Base-by-base conservation (phyloP, 148 eudicot genomes). In the Simmondsia chinensis region DNA sequence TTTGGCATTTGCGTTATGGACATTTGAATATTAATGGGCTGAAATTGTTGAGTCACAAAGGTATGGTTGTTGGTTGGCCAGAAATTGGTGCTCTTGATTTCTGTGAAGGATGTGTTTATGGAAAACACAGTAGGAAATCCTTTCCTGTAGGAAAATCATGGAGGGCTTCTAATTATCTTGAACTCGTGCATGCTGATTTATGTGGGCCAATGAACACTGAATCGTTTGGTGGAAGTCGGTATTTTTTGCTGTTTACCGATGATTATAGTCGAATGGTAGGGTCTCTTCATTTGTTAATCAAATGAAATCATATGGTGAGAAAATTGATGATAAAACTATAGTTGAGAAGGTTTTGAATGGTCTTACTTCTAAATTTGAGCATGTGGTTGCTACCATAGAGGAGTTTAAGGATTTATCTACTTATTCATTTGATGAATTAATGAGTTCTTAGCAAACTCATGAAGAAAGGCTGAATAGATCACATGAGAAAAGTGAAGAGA, bases 101-200 rank as follows among this genome's bases (percentile, higher is more conserved):
- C 4, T 62, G 67, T 62, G 54, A 53, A 46, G 54, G 60, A 1
- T 53, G 58, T 30, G 45, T 60, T 5, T 43, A 32, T 39, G 51
- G 65, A n/a, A 60, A 60, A 9, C 58, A 60, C 37, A 2, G 20
- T 33, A 41, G 44, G 10, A 20, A 20, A 4, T 14, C 51, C 1
- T 60, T 60, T 51, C 65, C 57, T 15, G 28, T 50, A 7, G 58
- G 48, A n/a, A 60, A 60, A 13, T 1, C 51, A 1, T 60, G 45
- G 65, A 42, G 65, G 20, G 58, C 65, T 19, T 24, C 57, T 9
- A 34, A 27, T 11, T 20, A 19, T 33, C 51, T 59, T 33, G 50
- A 60, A 22, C 24, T 60, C 1, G 38, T 60, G 7, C 65, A 60
- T 43, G 47, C 26, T 20, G 27, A 19, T 43, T 20, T 43, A 24